Evolutionary conservation across 176 grass and related monocot species (phyloP).

Genomic region (Alloteropsis semialata): DNA sequence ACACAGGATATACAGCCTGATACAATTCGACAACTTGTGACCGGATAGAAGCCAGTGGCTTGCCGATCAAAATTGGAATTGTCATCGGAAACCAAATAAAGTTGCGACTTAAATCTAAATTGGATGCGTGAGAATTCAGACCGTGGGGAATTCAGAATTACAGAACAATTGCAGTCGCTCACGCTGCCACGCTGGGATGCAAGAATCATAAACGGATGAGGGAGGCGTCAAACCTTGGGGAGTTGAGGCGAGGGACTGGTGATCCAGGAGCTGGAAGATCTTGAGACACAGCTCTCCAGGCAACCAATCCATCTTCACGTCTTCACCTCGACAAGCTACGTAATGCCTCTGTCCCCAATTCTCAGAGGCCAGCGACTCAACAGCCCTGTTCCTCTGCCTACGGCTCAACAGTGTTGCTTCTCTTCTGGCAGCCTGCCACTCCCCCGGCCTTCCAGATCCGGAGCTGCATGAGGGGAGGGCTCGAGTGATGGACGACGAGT

Average conservation of each 20-base stretch:
- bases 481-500: not conserved
- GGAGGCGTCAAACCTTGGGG: constrained; percentile 50
- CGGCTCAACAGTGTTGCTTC: not conserved
- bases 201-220: not conserved
- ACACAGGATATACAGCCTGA: not conserved
- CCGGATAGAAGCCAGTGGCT: not conserved
- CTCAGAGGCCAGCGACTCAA: not conserved
- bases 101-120: not conserved
- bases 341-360: not conserved
- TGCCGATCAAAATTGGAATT: not conserved
- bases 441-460: not conserved
- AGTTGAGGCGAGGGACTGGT: constrained; percentile 57
- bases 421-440: not conserved
- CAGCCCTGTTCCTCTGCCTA: not conserved
- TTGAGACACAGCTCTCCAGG: constrained; percentile 64
- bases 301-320: constrained; percentile 54
- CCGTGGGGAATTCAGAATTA: not conserved
- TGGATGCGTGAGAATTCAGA: not conserved
- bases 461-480: not conserved
- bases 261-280: constrained; percentile 80
- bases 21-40: not conserved
- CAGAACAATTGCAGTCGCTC: not conserved
- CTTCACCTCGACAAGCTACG: not conserved
- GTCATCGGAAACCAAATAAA: not conserved
- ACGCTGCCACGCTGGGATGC: not conserved